Evolutionary conservation across 2,329 filamentous ascomycete species (phyloP), one percentile per base, ranked within the genome.

Genomic region (Pestalotiopsis sp.): DNA sequence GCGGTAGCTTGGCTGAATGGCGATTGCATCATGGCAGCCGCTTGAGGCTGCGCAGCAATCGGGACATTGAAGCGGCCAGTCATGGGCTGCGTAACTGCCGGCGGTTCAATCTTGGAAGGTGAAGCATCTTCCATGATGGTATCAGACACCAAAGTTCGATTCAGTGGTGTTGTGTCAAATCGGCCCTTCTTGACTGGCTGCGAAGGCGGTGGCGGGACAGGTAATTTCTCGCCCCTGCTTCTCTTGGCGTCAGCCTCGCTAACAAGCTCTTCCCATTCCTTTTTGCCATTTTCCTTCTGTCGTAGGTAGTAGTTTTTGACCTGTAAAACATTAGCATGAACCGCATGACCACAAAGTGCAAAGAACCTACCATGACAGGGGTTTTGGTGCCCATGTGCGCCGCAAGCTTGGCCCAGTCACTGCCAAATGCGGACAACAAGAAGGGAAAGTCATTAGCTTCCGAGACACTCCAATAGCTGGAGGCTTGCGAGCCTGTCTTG

Each of bases 391-490:
- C 91, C 91, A 96, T 94, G 74, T 93, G 90, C 65, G 85, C 85
- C 56, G 93, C 91, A 79, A 95, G 95, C 4, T 87, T 88, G 63
- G 83, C 83, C 88, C 92, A 96, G 77, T 96, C 92, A 17, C 91
- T 93, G 68, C 93, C 93, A 81, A 94, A 95, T 67, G 93, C 87
- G 64, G 85, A 87, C 61, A 96, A 84, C 68, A 94, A 85, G 68
- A 86, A 87, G 45, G 91, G 90, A 79, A 96, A 96, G 75, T 95
- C 93, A 61, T 87, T 91, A 67, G 91, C 87, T 80, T 96, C 93
- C 1, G 91, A 92, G 25, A 95, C 93, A 75, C 93, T 95, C 93
- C 93, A 96, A 78, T 96, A 96, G 79, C 93, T 95, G 1, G 92
- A 94, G 14, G 91, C 89, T 72, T 91, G 90, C 67, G 82, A 82